These are phyloP conservation scores for Cercis canadensis DNA, from an alignment of 306 rosid species.

Conservation along the genomic window DNA sequence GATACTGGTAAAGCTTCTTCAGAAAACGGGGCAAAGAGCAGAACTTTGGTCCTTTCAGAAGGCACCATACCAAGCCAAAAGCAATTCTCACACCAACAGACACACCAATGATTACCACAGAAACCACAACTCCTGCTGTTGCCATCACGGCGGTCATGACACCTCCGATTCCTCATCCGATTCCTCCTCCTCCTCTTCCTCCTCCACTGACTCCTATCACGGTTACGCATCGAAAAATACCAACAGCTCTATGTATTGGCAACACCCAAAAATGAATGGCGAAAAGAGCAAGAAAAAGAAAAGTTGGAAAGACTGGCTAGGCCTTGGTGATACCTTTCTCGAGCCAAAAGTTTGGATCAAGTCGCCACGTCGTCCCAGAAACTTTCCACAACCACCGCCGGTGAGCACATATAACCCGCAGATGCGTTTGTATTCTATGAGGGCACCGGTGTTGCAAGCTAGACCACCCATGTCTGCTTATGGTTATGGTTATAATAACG, in stretches of 20 bases:
- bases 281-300: background rate
- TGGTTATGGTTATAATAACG: background rate
- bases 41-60: conserved; percentile 31
- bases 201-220: background rate
- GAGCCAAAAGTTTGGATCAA: too few relatives aligned
- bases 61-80: background rate
- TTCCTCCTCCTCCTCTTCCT: too few relatives aligned
- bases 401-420: background rate
- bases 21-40: conserved; percentile 3
- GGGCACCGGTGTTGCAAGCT: background rate
- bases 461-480: background rate
- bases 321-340: too few relatives aligned
- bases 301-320: too few relatives aligned
- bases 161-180: too few relatives aligned
- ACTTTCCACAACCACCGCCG: too few relatives aligned
- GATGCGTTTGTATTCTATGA: background rate
- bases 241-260: background rate
- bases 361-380: too few relatives aligned
- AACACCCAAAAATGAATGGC: background rate
- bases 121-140: too few relatives aligned
- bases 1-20: background rate
- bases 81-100: background rate
- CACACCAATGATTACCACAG: background rate
- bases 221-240: background rate
- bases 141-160: too few relatives aligned